Conservation (phyloP, 768 basidiomycete genomes). For the Favolaschia claudopus region DNA sequence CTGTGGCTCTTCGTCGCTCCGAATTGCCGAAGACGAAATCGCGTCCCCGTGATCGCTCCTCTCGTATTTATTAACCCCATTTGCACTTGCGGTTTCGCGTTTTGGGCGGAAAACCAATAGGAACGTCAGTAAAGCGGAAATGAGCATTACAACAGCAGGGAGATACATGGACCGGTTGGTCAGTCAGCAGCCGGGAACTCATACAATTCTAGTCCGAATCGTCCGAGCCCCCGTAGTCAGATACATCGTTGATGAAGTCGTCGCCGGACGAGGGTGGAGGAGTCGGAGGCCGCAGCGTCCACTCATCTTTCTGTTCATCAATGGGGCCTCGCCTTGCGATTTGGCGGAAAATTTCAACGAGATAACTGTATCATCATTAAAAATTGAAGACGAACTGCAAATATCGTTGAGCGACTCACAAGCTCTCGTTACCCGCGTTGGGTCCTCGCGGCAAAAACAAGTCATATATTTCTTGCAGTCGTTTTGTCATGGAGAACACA, state of each 20-base stretch:
- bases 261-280: no score
- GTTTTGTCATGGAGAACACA: neutral
- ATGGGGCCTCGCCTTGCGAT: constrained; percentile 4
- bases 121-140: no score
- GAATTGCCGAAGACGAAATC: no score
- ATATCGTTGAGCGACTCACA: neutral
- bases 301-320: constrained; percentile 14
- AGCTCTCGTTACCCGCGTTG: constrained; percentile 25
- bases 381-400: neutral
- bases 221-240: constrained; percentile 8
- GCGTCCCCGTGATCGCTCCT: constrained; percentile 12
- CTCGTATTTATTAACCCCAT: constrained; percentile 6
- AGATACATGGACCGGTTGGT: no score
- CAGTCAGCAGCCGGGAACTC: no score
- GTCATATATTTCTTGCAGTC: neutral
- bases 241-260: neutral
- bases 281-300: no score
- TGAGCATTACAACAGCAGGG: no score
- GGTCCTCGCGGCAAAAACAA: neutral
- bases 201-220: constrained; percentile 9
- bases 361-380: constrained; percentile 8
- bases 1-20: no score
- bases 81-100: no score
- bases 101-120: no score
- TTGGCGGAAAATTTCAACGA: constrained; percentile 6